Percentiles rank a stretch among this genome's conserved stretches.
Conservation (phyloP, 139 green algal species). For the Parachlorella kessleri region DNA sequence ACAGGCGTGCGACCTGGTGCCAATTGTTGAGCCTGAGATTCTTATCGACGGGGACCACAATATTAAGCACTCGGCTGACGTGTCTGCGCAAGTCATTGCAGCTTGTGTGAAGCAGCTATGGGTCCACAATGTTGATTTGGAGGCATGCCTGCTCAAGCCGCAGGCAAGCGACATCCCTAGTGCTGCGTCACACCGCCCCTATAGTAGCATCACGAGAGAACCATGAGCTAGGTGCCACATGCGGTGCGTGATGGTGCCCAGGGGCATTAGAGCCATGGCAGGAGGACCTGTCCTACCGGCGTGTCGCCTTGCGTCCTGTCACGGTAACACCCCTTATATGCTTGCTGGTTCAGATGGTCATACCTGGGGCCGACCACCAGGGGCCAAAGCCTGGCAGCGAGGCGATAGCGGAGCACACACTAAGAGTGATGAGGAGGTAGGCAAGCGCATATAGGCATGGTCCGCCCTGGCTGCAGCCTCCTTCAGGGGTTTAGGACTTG, state of each 20-base stretch:
- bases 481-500: too few relatives aligned
- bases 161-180: too few relatives aligned
- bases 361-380: constrained; percentile 51
- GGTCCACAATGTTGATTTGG: constrained; percentile 67
- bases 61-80: constrained; percentile 46
- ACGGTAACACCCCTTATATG: too few relatives aligned
- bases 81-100: constrained; percentile 42
- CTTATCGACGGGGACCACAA: constrained; percentile 91
- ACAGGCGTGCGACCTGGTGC: constrained; percentile 80
- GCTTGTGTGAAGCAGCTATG: constrained; percentile 64
- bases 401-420: constrained; percentile 74
- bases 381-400: constrained; percentile 33
- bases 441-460: too few relatives aligned
- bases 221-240: too few relatives aligned
- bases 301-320: too few relatives aligned
- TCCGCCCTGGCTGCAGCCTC: too few relatives aligned
- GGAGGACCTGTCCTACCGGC: too few relatives aligned
- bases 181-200: too few relatives aligned
- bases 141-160: constrained; percentile 91
- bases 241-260: too few relatives aligned
- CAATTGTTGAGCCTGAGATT: constrained; percentile 97
- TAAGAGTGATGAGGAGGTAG: constrained; percentile 70
- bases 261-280: too few relatives aligned
- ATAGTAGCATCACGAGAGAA: too few relatives aligned
- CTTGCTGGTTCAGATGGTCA: constrained; percentile 89